Conservation (phyloP, 106 monocot genomes). For the Ottelia alismoides region DNA sequence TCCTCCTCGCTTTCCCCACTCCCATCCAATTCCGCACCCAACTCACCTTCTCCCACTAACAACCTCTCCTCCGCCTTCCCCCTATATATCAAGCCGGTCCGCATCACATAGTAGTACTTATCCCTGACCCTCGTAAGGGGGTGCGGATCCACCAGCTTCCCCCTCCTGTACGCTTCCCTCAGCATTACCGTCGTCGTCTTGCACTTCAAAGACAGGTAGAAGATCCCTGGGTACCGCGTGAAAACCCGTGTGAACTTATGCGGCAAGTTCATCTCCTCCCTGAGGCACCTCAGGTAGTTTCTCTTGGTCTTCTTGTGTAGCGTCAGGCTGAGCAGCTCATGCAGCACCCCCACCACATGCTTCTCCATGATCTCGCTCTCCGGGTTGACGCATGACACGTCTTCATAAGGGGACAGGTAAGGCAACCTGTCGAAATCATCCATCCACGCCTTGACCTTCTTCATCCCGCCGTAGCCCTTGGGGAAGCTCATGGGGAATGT, state of each 20-base stretch:
- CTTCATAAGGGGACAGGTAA: conserved; percentile 88
- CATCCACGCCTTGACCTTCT: conserved; percentile 90
- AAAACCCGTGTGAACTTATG: conserved; percentile 81
- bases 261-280: conserved; percentile 70
- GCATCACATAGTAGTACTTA: conserved; percentile 80
- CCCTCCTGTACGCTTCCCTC: conserved; percentile 75
- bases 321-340: conserved; percentile 77
- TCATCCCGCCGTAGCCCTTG: conserved; percentile 51
- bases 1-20: conserved; percentile 15
- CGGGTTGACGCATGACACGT: conserved; percentile 57
- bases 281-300: conserved; percentile 61
- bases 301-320: conserved; percentile 87
- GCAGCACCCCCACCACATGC: conserved; percentile 69
- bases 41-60: not conserved
- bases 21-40: too few species aligned
- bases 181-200: conserved; percentile 91
- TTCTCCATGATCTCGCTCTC: conserved; percentile 92
- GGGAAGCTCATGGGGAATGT: conserved; percentile 69
- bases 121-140: conserved; percentile 54
- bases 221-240: conserved; percentile 88
- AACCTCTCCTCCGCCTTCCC: conserved; percentile 54
- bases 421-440: conserved; percentile 79
- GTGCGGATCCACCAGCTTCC: conserved; percentile 74
- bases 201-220: conserved; percentile 91
- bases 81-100: conserved; percentile 64